Base-by-base conservation (phyloP, 177 flowering plant genomes). In the Telopea speciosissima region DNA sequence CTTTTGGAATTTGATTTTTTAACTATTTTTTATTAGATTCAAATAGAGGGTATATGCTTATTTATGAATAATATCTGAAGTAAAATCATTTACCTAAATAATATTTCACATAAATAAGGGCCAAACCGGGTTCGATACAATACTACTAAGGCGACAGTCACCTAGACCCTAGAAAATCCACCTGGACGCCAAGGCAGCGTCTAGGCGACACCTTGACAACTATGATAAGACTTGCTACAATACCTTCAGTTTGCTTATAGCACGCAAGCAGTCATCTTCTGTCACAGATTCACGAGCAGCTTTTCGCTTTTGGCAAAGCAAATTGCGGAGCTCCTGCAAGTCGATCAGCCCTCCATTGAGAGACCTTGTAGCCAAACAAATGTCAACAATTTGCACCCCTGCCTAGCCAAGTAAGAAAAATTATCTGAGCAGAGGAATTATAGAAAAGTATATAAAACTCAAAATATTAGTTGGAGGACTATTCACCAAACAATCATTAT, bases 191-290 rank as follows among this genome's bases (percentile, higher is more conserved):
- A n/a, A n/a, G n/a, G n/a, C n/a, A n/a, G n/a, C n/a, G n/a, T n/a
- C n/a, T n/a, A n/a, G n/a, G n/a, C n/a, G n/a, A n/a, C n/a, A n/a
- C n/a, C n/a, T n/a, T n/a, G n/a, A n/a, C n/a, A n/a, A n/a, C n/a
- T n/a, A n/a, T n/a, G n/a, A n/a, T n/a, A n/a, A n/a, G 24, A 44
- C 62, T 59, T 64, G 61, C 33, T 5, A 60, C 24, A 56, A 73
- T 85, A 95, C 97, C 97, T 95, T 95, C 61, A 92, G 86, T 77
- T 95, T 95, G 72, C 92, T 88, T 69, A 93, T 90, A 58, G 98
- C 97, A 74, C 98, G 96, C 82, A 95, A 75, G 75, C 97, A 93
- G 56, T 95, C 99, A 87, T 95, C 99, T 75, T 95, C 97, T 67
- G 97, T 81, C 9, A 93, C 88, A 62, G 90, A 87, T 73, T 90